A percentile compares a stretch with the other conserved stretches of the same genome.
Conservation (phyloP, 1,284 basidiomycete genomes). For the Puccinia horiana region DNA sequence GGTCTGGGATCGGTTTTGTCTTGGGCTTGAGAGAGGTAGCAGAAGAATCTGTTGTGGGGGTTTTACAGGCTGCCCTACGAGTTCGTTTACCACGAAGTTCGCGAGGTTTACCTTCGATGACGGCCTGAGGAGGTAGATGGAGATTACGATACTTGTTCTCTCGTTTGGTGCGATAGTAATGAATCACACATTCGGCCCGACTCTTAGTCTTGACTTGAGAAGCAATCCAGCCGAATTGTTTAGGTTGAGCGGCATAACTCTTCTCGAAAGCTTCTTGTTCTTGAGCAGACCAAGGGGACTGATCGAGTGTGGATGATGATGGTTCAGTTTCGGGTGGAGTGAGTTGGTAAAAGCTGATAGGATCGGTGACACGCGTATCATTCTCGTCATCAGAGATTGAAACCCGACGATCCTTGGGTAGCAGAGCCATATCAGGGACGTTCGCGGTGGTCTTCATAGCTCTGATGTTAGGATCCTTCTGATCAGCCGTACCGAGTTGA, state of each 20-base stretch:
- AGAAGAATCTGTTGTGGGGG: neutral
- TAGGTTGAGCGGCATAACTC: conserved; percentile 38
- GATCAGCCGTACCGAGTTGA: conserved; percentile 48
- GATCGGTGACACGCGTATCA: conserved; percentile 42
- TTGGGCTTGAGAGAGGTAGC: conserved; percentile 20
- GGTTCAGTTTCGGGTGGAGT: conserved; percentile 23
- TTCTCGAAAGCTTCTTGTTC: conserved; percentile 46
- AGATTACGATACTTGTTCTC: conserved; percentile 45
- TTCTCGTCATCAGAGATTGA: conserved; percentile 21
- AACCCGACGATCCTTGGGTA: conserved; percentile 11
- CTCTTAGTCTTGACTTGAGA: conserved; percentile 42
- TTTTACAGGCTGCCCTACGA: conserved; percentile 13
- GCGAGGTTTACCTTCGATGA: conserved; percentile 24
- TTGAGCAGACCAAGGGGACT: conserved; percentile 37
- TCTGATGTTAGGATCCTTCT: conserved; percentile 47
- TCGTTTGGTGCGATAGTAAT: conserved; percentile 50
- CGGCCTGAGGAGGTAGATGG: conserved; percentile 19
- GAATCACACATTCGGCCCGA: conserved; percentile 47
- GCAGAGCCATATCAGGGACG: conserved; percentile 47
- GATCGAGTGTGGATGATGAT: neutral
- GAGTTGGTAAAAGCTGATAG: conserved; percentile 42
- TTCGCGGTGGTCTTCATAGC: conserved; percentile 43
- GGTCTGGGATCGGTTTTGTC: neutral
- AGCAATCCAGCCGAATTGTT: conserved; percentile 50
- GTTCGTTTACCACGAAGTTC: conserved; percentile 40